Base-by-base conservation (phyloP, 148 eudicot genomes). In the Fallopia convolvulus region DNA sequence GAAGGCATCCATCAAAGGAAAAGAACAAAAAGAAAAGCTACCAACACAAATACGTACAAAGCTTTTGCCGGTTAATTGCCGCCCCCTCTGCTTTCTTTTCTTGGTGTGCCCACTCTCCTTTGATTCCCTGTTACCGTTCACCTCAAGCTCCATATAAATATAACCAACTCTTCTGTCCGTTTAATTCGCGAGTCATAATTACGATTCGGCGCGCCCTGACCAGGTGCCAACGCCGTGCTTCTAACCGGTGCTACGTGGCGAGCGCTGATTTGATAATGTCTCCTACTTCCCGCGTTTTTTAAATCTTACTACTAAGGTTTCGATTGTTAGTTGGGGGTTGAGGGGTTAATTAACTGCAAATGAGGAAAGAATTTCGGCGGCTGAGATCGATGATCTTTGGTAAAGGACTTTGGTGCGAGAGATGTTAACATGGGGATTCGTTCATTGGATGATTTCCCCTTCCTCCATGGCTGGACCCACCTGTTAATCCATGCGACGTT, bases 1-100 rank as follows among this genome's bases (percentile, higher is more conserved):
- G 68, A 13, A 61, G 70, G 70, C 70, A 61, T 61, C 70, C 33
- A 61, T 61, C 15, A 30, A 61, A 61, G 70, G 70, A 61, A 61
- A 61, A 61, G 70, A 61, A 61, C 70, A 61, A 61, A 61, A 61
- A 61, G 70, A 30, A 26, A 44, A 44, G 47, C 47, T 8, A 44
- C 8, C 10, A 44, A 9, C 47, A 44, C 8, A 8, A 6, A 42
- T 8, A 42, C 8, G 7, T 9, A 44, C 47, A 44, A 44, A 44
- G 47, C 11, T 44, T 44, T 44, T 44, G 47, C 47, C 47, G 47
- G 47, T 55, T 55, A 15, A n/a, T 60, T 60, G 68, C 68, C 68
- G 33, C 68, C 68, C 66, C 33, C 68, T 26, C 9, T 21, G 11
- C 68, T 60, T 60, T 23, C 5, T 8, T 60, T 60, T 60, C 39